A percentile compares a stretch with the other conserved stretches of the same genome.
phyloP scores from a whole-genome alignment of 306 rosid species.

The Pueraria montana region DNA sequence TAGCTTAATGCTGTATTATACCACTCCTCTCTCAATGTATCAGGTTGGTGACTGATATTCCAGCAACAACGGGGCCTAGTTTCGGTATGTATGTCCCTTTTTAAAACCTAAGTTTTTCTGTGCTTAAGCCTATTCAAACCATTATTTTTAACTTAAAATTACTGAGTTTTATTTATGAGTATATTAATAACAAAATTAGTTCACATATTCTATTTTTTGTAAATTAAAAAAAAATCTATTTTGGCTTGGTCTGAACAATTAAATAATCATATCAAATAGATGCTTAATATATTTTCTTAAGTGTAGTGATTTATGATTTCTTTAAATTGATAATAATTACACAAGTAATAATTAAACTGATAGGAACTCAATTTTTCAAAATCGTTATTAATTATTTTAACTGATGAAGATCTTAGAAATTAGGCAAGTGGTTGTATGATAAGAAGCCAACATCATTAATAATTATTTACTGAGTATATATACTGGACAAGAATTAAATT shows the following conservation, averaged over 20 bases:
- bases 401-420: background rate
- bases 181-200: background rate
- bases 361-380: background rate
- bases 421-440: background rate
- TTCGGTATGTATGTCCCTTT: slow-evolving; percentile 61
- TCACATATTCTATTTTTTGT: background rate
- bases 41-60: slow-evolving; percentile 95
- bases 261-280: background rate
- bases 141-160: background rate
- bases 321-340: background rate
- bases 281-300: too few species aligned
- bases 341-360: background rate
- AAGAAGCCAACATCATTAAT: background rate
- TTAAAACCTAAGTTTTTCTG: too few species aligned
- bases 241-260: background rate
- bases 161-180: background rate
- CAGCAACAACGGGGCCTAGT: slow-evolving; percentile 79
- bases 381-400: background rate
- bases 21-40: background rate
- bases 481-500: background rate
- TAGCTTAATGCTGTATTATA: too few species aligned
- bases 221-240: background rate
- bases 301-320: background rate
- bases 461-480: background rate
- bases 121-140: background rate